Evolutionary conservation across 2,329 filamentous ascomycete species (phyloP).

Genomic region (Nigrospora sphaerica): DNA sequence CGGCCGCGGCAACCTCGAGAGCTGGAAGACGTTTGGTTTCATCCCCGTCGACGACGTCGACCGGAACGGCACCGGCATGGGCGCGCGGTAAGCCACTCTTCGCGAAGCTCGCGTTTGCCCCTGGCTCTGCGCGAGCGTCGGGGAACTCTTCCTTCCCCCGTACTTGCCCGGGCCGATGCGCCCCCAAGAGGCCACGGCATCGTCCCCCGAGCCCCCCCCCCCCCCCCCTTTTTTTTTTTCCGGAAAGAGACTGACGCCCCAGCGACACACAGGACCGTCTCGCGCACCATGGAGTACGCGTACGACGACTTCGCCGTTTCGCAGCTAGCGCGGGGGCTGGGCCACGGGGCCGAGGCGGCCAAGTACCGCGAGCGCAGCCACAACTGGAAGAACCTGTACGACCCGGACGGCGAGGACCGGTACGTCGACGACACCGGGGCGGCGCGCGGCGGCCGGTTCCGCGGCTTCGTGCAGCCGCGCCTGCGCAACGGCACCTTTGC

Average conservation of each 20-base stretch:
- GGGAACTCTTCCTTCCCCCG: conserved; percentile 30
- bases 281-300: conserved; percentile 70
- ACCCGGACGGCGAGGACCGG: conserved; percentile 30
- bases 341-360: conserved; percentile 40
- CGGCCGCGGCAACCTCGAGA: conserved; percentile 62
- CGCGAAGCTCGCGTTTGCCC: conserved; percentile 35
- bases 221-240: too few relatives aligned
- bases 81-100: conserved; percentile 29
- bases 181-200: neutral
- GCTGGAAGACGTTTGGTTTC: conserved; percentile 65
- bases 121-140: too few relatives aligned
- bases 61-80: conserved; percentile 52
- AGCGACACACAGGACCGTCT: conserved; percentile 36
- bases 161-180: neutral
- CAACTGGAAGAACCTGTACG: conserved; percentile 67
- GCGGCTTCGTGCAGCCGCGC: conserved; percentile 64
- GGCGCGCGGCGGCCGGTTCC: conserved; percentile 43
- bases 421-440: conserved; percentile 10
- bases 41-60: conserved; percentile 65
- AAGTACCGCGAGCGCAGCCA: conserved; percentile 56
- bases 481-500: conserved; percentile 59
- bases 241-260: too few relatives aligned
- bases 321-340: conserved; percentile 52
- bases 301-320: conserved; percentile 72
- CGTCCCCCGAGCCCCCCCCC: neutral